Base-by-base conservation (phyloP, 805 yeast species). In the Groenewaldozyma tartarivorans region DNA sequence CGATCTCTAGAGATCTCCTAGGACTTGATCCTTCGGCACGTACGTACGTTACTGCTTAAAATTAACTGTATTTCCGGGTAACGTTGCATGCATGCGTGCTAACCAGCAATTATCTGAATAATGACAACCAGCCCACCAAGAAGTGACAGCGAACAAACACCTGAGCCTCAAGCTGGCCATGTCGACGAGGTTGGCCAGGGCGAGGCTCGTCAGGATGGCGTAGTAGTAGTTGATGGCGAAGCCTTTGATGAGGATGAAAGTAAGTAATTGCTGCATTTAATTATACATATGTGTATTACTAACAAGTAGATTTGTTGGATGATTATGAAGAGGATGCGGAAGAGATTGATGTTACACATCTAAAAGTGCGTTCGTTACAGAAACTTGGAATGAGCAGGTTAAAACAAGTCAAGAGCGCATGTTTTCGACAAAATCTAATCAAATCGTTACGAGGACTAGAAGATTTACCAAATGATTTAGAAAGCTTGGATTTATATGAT, bases 401-500 rank as follows among this genome's bases (percentile, higher is more conserved):
- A 56, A 55, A 56, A 2, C 60, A 73, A 21, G 63, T 87, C 44
- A 77, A 73, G 49, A 56, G 67, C 3, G 63, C 90, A 17, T 81
- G 87, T 46, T 66, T 92, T 44, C 74, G 98, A 56, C 95, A 87
- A 54, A 92, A 92, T 59, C 64, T 86, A 48, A 66, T 92, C 31
- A 78, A 81, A 21, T 72, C 81, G n/a, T 69, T 88, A 30, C 71
- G 76, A 34, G 87, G 77, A 6, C 64, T 90, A 16, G 87, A 87
- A 43, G 64, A 63, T 9, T 54, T 81, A 6, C 74, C 75, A 15
- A 67, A 69, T 1, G 67, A 68, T 0, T 52, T 92, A 50, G 82
- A 75, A 48, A 92, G 86, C 45, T 63, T 92, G 44, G 98, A 92
- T 60, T 68, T 88, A 24, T 92, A 92, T 57, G 98, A 92, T 61